phyloP scores from a whole-genome alignment of 2,329 filamentous ascomycete genomes.

The Cytospora schulzeri region DNA sequence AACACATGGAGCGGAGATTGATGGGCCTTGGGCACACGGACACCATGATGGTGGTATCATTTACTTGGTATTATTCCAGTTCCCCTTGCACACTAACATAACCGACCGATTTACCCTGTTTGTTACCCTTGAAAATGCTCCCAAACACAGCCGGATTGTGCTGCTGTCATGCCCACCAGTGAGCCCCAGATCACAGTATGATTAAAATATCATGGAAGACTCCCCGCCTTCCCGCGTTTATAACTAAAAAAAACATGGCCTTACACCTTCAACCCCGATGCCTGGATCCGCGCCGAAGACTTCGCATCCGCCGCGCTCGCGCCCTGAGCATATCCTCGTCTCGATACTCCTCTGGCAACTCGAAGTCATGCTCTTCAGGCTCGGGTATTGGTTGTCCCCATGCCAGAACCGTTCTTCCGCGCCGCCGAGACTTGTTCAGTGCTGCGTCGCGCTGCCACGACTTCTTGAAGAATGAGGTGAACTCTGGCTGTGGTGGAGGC shows the following conservation, averaged over 20 bases:
- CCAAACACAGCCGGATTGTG: constrained; percentile 7
- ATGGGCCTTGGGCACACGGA: background rate
- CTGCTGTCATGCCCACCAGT: constrained; percentile 8
- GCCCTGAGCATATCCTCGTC: constrained; percentile 58
- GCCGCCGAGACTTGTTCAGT: constrained; percentile 70
- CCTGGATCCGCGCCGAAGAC: constrained; percentile 44
- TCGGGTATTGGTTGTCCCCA: constrained; percentile 85
- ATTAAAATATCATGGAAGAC: constrained; percentile 2
- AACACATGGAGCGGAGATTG: background rate
- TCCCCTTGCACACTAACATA: constrained; percentile 7
- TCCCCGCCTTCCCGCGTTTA: background rate
- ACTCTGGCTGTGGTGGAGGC: constrained; percentile 56
- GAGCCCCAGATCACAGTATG: constrained; percentile 2
- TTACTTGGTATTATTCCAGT: constrained; percentile 22
- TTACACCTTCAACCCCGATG: constrained; percentile 21
- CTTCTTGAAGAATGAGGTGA: constrained; percentile 86
- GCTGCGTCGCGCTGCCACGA: constrained; percentile 78
- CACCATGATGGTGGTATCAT: constrained; percentile 7
- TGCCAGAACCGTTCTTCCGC: constrained; percentile 70
- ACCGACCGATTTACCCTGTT: background rate
- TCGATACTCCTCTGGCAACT: constrained; percentile 67
- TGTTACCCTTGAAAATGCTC: constrained; percentile 12
- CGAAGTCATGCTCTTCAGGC: constrained; percentile 69
- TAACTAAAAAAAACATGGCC: background rate
- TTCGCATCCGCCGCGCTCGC: constrained; percentile 64